Evolutionary conservation across 129 eudicot genomes (phyloP), one percentile per base, ranked within the genome.

Genomic region (Flaveria robusta): DNA sequence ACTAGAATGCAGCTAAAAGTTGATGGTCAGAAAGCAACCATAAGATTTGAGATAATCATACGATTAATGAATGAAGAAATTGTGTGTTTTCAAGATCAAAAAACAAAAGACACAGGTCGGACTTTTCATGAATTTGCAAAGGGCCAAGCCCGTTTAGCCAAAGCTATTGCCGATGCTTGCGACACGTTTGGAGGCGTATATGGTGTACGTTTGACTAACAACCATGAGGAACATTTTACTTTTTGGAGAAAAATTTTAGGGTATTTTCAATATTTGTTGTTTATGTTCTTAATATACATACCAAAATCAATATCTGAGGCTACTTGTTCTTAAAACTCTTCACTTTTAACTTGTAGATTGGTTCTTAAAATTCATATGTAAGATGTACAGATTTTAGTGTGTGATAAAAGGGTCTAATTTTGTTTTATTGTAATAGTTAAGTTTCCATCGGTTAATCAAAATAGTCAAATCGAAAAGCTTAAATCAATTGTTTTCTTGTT

Each of bases 81-180:
- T 19, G 81, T 79, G 62, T 83, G 87, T 15, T 95, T 95, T 54
- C 99, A 95, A 89, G 97, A 95, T 66, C 87, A 95, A 46, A 95
- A 95, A 74, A 95, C 99, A 39, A 24, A 83, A 52, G 99, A 95
- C 69, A 79, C 91, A 90, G 97, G 99, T 1, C 59, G 78, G 69
- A 96, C 97, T 7, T 91, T 95, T 63, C 97, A 95, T 78, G 99
- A 95, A 85, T 89, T 91, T 46, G 97, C 97, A 5, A 89, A 91
- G 83, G 99, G 97, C 45, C 99, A 95, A 67, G 94, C 99, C 2
- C 89, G 83, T 24, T 70, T 95, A 46, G 92, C 94, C 18, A 89
- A 86, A 43, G 82, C 85, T 46, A 86, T 91, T 9, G 94, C 99
- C 56, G 92, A 87, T 31, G 97, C 92, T 8, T 95, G 97, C 29